Evolutionary conservation across 306 rosid genomes (phyloP), one percentile per base, ranked within the genome.

Genomic region (Hippophae rhamnoides): DNA sequence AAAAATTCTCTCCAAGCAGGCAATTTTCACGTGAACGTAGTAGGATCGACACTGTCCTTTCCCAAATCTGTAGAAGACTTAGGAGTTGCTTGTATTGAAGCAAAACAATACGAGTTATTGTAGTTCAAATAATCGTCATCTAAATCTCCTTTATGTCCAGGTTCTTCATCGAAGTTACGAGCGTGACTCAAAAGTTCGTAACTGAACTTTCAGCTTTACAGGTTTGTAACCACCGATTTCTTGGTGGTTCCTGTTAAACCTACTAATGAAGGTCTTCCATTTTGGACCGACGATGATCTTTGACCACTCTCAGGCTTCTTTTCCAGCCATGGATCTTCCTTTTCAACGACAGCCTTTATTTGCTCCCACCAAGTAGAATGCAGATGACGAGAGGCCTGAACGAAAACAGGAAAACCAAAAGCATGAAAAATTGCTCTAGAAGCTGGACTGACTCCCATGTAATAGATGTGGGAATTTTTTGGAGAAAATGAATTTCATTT

Each of bases 181-280:
- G 96, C 61, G 56, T 88, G 83, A 58, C 90, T 82, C n/a, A 56
- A 41, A 12, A 82, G 80, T 69, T 88, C 94, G 61, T 88, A 79
- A 2, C 76, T 66, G 69, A 78, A 85, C 2, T 72, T 66, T 3
- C 62, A 49, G 27, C 8, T 12, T 12, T 18, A 62, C 79, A 18
- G 23, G 23, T 68, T 47, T 46, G 65, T 51, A 13, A 12, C 48
- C 64, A 43, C 9, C 23, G 13, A 18, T 7, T 2, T 69, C 69
- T 18, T 18, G 23, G 23, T 18, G 23, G 14, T 43, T 54, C 53
- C 41, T 74, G 7, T 72, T 74, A 67, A 89, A 79, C 8, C 83
- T 78, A 26, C 89, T 85, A 27, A 89, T 70, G 66, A 89, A 79
- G 10, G 87, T 86, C 70, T 79, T 89, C 97, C 90, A 89, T 58